phyloP scores from a whole-genome alignment of 2,329 filamentous ascomycete species.

The Rutstroemia sp. region DNA sequence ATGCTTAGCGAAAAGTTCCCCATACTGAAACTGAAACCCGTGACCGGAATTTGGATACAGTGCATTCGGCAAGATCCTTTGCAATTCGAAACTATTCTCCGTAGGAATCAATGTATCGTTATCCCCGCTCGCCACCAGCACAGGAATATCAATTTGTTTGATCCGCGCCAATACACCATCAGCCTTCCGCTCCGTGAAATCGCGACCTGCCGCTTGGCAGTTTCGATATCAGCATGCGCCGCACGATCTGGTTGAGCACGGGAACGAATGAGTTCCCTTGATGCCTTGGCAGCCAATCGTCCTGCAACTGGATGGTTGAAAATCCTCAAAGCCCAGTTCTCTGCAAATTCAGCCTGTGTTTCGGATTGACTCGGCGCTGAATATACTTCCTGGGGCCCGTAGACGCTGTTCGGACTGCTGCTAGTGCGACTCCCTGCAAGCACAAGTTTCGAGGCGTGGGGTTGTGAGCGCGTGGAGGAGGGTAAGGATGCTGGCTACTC shows the following conservation, averaged over 20 bases:
- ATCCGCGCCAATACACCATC: constrained; percentile 19
- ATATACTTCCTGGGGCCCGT: constrained; percentile 23
- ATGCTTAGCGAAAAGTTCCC: constrained; percentile 12
- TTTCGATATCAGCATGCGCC: background rate
- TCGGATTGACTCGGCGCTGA: background rate
- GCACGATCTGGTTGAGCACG: background rate
- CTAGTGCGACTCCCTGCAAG: background rate
- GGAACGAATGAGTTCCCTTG: background rate
- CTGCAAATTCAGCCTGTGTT: background rate
- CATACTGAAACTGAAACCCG: constrained; percentile 14
- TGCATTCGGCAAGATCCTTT: constrained; percentile 9
- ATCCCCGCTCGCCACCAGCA: constrained; percentile 26
- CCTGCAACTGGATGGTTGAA: background rate
- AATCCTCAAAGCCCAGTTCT: background rate
- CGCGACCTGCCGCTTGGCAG: background rate
- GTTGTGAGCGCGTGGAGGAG: too few relatives aligned
- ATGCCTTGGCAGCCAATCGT: constrained; percentile 6
- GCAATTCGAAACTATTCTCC: background rate
- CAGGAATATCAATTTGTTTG: constrained; percentile 24
- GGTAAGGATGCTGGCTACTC: background rate
- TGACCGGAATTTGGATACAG: constrained; percentile 16
- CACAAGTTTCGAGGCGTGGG: background rate
- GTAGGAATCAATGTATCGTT: constrained; percentile 18
- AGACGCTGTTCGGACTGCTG: constrained; percentile 18
- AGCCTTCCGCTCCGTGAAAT: constrained; percentile 17